Percentiles rank a stretch among this genome's conserved stretches.
phyloP scores from a whole-genome alignment of 2,329 filamentous ascomycete genomes.

The Neurospora crassa region DNA sequence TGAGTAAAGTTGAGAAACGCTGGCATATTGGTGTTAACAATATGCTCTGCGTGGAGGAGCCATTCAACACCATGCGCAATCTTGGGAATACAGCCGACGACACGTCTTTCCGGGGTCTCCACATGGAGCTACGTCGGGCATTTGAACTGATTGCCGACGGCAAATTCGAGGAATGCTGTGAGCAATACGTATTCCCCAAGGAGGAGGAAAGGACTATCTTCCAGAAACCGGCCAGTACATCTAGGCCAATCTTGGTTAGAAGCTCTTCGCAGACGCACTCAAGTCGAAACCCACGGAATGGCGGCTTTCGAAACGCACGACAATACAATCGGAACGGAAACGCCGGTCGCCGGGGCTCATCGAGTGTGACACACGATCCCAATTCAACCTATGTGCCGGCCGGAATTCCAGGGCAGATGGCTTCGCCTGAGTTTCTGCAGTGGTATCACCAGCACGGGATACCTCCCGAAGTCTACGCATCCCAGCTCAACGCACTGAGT shows the following conservation, averaged over 20 bases:
- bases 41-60: slow-evolving; percentile 88
- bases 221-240: slow-evolving; percentile 44
- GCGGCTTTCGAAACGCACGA: slow-evolving; percentile 38
- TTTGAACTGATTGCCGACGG: slow-evolving; percentile 73
- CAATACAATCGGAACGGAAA: slow-evolving; percentile 30
- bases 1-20: slow-evolving; percentile 76
- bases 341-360: slow-evolving; percentile 41
- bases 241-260: slow-evolving; percentile 47
- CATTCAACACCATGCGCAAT: slow-evolving; percentile 84
- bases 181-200: slow-evolving; percentile 79
- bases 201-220: slow-evolving; percentile 57
- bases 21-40: slow-evolving; percentile 79
- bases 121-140: slow-evolving; percentile 79
- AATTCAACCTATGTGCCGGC: slow-evolving; percentile 31
- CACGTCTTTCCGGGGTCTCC: slow-evolving; percentile 83
- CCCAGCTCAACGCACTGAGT: slow-evolving; percentile 14
- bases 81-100: slow-evolving; percentile 95
- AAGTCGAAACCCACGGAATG: slow-evolving; percentile 35
- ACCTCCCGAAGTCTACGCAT: slow-evolving; percentile 24
- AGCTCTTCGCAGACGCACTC: slow-evolving; percentile 52
- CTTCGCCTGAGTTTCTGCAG: slow-evolving; percentile 33
- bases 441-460: slow-evolving; percentile 41
- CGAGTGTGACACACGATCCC: slow-evolving; percentile 42
- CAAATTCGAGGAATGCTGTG: slow-evolving; percentile 75
- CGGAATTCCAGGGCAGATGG: slow-evolving; percentile 31